These are phyloP conservation scores for Pichia kudriavzevii DNA, from an alignment of 1,139 yeast genomes.

Conservation along the genomic window DNA sequence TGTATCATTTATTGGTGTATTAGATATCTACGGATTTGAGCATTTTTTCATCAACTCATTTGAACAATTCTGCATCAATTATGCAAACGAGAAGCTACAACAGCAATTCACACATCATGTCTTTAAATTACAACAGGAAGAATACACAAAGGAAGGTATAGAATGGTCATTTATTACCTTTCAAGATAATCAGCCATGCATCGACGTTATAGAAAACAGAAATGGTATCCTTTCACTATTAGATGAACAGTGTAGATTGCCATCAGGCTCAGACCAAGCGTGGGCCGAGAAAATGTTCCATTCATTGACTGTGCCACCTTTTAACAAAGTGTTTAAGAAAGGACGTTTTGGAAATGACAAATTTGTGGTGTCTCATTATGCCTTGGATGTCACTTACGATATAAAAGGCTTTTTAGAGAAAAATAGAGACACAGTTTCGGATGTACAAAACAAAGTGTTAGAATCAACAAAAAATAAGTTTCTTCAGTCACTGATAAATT, in stretches of 20 bases:
- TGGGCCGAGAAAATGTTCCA: conserved; percentile 91
- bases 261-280: conserved; percentile 87
- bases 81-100: conserved; percentile 94
- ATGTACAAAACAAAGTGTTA: conserved; percentile 83
- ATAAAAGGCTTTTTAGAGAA: conserved; percentile 93
- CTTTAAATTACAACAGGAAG: conserved; percentile 94
- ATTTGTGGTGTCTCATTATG: conserved; percentile 88
- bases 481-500: conserved; percentile 49
- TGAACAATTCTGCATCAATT: conserved; percentile 96
- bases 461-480: conserved; percentile 59
- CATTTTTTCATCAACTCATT: conserved; percentile 90
- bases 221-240: conserved; percentile 80
- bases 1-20: conserved; percentile 82
- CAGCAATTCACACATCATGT: conserved; percentile 98
- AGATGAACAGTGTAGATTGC: conserved; percentile 93
- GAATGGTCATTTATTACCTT: conserved; percentile 97
- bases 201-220: conserved; percentile 81
- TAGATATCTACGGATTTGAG: conserved; percentile 96
- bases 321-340: conserved; percentile 75
- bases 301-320: conserved; percentile 71
- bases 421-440: conserved; percentile 95
- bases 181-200: conserved; percentile 96
- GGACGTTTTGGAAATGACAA: conserved; percentile 92
- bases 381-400: conserved; percentile 88
- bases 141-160: conserved; percentile 82